These are phyloP conservation scores for Magnaporthales sp. DNA, from an alignment of 2,329 filamentous ascomycete species.

Conservation along the genomic window DNA sequence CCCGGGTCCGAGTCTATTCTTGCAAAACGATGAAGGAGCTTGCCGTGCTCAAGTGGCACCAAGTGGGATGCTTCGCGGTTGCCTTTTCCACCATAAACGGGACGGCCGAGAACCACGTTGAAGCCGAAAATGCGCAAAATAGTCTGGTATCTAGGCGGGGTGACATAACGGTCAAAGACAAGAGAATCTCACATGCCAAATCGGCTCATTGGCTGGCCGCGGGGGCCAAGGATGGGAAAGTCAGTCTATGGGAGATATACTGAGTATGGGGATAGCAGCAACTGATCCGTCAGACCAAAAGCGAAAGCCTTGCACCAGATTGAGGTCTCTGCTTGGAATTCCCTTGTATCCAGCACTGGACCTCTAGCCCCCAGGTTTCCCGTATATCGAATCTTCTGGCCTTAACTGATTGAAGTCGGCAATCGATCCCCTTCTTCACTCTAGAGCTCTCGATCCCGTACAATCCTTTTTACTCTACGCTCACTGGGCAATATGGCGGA, in stretches of 20 bases:
- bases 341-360: no score
- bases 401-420: no score
- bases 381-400: no score
- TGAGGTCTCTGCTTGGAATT: no score
- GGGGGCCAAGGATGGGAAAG: slow-evolving; percentile 89
- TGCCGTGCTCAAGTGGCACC: slow-evolving; percentile 91
- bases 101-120: neutral
- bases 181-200: slow-evolving; percentile 54
- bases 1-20: slow-evolving; percentile 71
- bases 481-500: no score
- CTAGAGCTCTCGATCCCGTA: no score
- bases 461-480: no score
- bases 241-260: slow-evolving; percentile 94
- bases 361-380: no score
- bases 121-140: neutral
- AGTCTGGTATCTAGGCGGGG: slow-evolving; percentile 16
- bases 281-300: no score
- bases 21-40: slow-evolving; percentile 74
- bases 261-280: slow-evolving; percentile 24
- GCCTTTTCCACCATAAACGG: slow-evolving; percentile 52
- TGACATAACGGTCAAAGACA: slow-evolving; percentile 48
- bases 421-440: no score
- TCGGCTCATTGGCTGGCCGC: slow-evolving; percentile 81
- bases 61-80: slow-evolving; percentile 74
- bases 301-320: no score